These are phyloP conservation scores for Solanum peruvianum DNA, from an alignment of 257 asterid genomes.

Conservation along the genomic window DNA sequence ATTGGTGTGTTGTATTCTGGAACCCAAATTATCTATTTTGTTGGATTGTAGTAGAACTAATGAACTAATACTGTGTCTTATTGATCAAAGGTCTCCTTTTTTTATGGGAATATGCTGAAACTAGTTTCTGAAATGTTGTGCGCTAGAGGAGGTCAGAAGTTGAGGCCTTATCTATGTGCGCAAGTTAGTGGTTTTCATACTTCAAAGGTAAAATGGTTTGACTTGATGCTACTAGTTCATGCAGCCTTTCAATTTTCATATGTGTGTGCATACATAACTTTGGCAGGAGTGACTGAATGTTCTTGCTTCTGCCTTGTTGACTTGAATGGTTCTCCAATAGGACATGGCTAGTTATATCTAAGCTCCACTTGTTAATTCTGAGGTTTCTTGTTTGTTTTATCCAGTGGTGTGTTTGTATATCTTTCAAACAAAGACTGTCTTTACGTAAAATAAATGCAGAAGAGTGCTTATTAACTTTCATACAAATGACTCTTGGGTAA, in stretches of 20 bases:
- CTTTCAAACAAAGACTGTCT: neutral
- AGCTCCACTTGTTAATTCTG: neutral
- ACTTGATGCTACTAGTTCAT: neutral
- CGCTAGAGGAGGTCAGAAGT: constrained; percentile 20
- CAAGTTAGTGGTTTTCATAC: constrained; percentile 37
- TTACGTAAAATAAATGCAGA: neutral
- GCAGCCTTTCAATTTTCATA: neutral
- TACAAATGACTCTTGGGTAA: neutral
- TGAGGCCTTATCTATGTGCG: constrained; percentile 20
- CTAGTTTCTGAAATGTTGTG: constrained; percentile 26
- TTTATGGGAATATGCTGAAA: constrained; percentile 38
- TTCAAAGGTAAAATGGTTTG: constrained; percentile 27
- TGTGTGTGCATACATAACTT: neutral
- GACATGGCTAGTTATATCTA: neutral
- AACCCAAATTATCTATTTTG: neutral
- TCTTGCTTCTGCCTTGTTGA: neutral
- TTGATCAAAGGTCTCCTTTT: neutral
- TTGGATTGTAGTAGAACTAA: neutral
- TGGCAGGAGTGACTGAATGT: neutral
- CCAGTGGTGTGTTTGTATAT: neutral
- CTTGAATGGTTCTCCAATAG: neutral
- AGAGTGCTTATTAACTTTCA: neutral
- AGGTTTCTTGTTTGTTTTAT: neutral
- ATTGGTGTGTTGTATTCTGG: neutral
- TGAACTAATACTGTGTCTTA: neutral